Base-by-base conservation (phyloP, 139 green algal genomes). In the Tetraselmis striata region DNA sequence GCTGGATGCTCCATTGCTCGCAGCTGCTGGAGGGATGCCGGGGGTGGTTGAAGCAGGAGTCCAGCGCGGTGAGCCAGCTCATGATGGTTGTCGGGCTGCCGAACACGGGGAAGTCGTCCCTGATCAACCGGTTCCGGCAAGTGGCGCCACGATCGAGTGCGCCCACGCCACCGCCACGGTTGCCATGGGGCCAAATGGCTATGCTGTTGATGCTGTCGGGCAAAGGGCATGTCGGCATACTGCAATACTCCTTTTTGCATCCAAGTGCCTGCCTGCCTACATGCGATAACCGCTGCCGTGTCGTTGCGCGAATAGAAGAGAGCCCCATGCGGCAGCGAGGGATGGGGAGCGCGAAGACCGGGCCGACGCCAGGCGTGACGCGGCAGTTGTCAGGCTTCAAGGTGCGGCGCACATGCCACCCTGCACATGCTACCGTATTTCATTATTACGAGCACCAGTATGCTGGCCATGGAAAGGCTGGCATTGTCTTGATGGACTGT, bases 81-180 rank as follows among this genome's bases (percentile, higher is more conserved):
- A 75, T 86, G 32, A 80, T 89, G 85, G 79, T 89, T 31, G 77
- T 87, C 28, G 86, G 86, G 1, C 31, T 88, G 77, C 86, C 86
- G 2, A 89, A 89, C 81, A 82, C 81, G 0, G 86, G 86, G 22
- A 89, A 88, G 79, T 88, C 83, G n/a, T 80, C 76, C 1, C 79
- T 88, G 18, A 88, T 89, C 23, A 89, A 89, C 29, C 81, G 59
- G 26, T 59, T 86, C 31, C 86, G 84, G 28, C 27, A 79, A 28
- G 76, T 82, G n/a, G 84, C 84, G 2, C 67, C 32, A n/a, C 24
- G 23, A 30, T 28, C 76, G 75, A 81, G 84, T 87, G 31, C 1
- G 79, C 45, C 45, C 45, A 67, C 45, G 18, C 18, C 45, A 67
- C 45, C 5, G 18, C 18, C 45, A 67, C 45, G 45, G n/a, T n/a